Conservation (phyloP, 2,329 filamentous ascomycete species). For the Didymella keratinophila region DNA sequence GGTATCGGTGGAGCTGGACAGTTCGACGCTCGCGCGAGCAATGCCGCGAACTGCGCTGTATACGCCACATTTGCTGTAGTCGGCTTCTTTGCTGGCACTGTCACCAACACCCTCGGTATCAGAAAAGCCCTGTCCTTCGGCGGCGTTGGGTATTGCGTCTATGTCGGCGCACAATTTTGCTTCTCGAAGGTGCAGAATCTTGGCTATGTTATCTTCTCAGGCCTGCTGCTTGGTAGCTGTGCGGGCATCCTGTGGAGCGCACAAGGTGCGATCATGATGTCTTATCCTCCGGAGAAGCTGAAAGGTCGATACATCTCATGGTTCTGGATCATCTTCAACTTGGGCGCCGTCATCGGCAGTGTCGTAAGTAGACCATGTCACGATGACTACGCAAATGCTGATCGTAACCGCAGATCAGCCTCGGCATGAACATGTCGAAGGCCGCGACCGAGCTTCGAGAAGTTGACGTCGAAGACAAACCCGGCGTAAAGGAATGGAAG, state of each 20-base stretch:
- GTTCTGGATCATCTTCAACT: neutral
- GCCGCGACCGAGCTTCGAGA: neutral
- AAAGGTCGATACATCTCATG: slow-evolving; percentile 2
- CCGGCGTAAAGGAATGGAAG: neutral
- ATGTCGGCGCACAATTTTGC: neutral
- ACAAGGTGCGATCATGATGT: slow-evolving; percentile 2
- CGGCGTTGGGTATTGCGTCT: neutral
- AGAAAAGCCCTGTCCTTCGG: slow-evolving; percentile 1
- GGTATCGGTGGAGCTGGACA: neutral
- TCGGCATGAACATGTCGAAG: neutral
- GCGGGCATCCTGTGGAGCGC: neutral
- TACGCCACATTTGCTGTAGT: neutral
- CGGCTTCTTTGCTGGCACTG: neutral
- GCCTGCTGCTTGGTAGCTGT: neutral
- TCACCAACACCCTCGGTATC: neutral
- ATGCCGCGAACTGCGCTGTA: neutral
- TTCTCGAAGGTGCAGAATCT: neutral
- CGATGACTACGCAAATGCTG: neutral
- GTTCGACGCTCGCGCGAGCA: neutral
- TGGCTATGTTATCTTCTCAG: neutral
- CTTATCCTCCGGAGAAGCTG: neutral
- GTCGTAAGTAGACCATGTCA: neutral
- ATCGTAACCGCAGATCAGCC: neutral
- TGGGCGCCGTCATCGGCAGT: neutral
- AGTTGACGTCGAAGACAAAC: neutral